A percentile compares a stretch with the other conserved stretches of the same genome.
These are phyloP conservation scores for Blastobotrys malaysiensis DNA, from an alignment of 1,139 yeast genomes.

Conservation along the genomic window DNA sequence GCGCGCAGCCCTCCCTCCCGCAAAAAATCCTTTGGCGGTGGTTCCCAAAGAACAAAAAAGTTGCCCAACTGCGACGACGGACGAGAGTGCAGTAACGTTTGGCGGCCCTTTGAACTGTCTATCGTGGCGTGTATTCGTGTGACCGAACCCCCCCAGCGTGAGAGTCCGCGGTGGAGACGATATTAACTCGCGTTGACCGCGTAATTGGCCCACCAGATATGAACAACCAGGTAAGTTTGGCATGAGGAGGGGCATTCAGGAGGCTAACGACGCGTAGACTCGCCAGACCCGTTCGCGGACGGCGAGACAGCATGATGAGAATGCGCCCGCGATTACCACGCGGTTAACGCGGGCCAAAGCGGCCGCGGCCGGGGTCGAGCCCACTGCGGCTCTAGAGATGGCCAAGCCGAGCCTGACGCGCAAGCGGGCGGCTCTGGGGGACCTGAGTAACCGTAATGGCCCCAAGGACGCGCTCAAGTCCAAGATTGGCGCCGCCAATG, in stretches of 20 bases:
- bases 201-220: constrained; percentile 1
- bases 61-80: not conserved
- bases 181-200: constrained; percentile 9
- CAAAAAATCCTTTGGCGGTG: not conserved
- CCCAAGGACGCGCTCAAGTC: constrained; percentile 5
- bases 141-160: not conserved
- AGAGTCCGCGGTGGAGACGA: not conserved
- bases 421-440: constrained; percentile 15
- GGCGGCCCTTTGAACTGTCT: too few species aligned
- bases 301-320: constrained; percentile 13
- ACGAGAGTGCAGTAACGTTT: too few species aligned
- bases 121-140: too few species aligned
- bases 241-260: not conserved
- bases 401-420: constrained; percentile 8
- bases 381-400: constrained; percentile 1
- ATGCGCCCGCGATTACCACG: constrained; percentile 9
- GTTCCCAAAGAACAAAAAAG: not conserved
- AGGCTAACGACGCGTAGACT: constrained; percentile 7
- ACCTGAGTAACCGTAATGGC: constrained; percentile 12
- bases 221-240: constrained; percentile 6
- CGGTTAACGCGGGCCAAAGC: constrained; percentile 15
- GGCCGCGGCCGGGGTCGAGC: constrained; percentile 10
- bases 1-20: not conserved
- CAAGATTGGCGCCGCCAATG: constrained; percentile 1
- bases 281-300: constrained; percentile 14